Percentiles rank a stretch among this genome's conserved stretches.
phyloP scores from a whole-genome alignment of 2,329 filamentous ascomycete genomes.

The Pestalotiopsis sp. region DNA sequence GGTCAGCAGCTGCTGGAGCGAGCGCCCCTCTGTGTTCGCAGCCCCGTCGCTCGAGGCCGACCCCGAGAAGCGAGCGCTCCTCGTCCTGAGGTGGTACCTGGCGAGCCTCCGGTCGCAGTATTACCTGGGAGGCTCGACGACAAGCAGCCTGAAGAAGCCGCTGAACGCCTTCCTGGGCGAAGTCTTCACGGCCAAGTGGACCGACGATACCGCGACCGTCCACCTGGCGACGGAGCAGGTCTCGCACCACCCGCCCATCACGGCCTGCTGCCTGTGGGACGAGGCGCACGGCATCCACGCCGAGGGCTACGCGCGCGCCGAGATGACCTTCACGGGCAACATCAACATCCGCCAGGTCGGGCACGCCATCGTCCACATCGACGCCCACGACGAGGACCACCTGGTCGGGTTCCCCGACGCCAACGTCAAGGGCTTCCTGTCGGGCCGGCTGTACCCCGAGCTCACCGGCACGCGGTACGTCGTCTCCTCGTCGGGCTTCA shows the following conservation, averaged over 20 bases:
- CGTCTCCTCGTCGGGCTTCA: slow-evolving; percentile 11
- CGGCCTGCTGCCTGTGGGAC: slow-evolving; percentile 29
- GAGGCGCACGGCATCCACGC: slow-evolving; percentile 18
- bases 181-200: slow-evolving; percentile 1
- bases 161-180: slow-evolving; percentile 6
- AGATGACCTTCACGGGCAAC: slow-evolving; percentile 12
- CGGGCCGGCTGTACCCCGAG: slow-evolving; percentile 13
- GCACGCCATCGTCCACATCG: slow-evolving; percentile 13
- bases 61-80: slow-evolving; percentile 4
- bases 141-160: slow-evolving; percentile 3
- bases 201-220: slow-evolving; percentile 17
- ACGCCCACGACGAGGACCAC: slow-evolving; percentile 16
- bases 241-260: slow-evolving; percentile 33
- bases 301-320: slow-evolving; percentile 6
- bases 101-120: neutral
- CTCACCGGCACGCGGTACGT: slow-evolving; percentile 12
- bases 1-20: slow-evolving; percentile 4
- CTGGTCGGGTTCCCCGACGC: slow-evolving; percentile 12
- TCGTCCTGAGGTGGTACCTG: slow-evolving; percentile 3
- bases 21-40: slow-evolving; percentile 1
- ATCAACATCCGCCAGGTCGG: slow-evolving; percentile 12
- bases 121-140: neutral
- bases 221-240: slow-evolving; percentile 30
- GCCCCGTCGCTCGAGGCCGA: neutral
- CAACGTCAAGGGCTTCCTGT: slow-evolving; percentile 12